Base-by-base conservation (phyloP, 257 asterid genomes). In the Knoxia roxburghii region DNA sequence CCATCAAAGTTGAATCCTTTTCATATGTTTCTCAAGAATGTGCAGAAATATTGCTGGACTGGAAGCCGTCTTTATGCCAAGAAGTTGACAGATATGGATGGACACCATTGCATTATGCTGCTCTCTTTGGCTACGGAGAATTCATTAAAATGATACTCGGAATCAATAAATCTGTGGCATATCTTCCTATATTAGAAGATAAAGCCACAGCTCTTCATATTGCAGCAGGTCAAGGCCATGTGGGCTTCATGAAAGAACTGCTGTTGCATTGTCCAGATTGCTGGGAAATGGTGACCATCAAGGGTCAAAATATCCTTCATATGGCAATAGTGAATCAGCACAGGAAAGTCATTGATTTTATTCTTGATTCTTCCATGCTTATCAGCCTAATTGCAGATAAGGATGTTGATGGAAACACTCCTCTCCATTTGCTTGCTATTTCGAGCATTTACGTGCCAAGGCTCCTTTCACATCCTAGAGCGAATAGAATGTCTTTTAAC, bases 161-260 rank as follows among this genome's bases (percentile, higher is more conserved):
- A 2, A n/a, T 12, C 12, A 45, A 64, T 8, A 69, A 40, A 29
- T 64, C 72, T 9, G 12, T 49, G 3, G 72, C 64, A 9, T 69
- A 69, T 61, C 20, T 64, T 23, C 17, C 48, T 2, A 62, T 41
- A 20, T 30, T 29, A 32, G 48, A 39, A 11, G 71, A 55, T 4
- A 17, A 49, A n/a, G 43, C 59, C 50, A 75, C 79, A n/a, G 68
- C 68, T 21, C 39, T 75, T 29, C 79, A 75, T 24, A 29, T 75
- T 6, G 79, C 75, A 24, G 68, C 72, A 0, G 40, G 49, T 49
- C 46, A 35, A 29, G 79, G 72, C 40, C 30, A 75, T 7, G n/a
- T 14, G 9, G 14, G 26, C 13, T 14, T 75, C 41, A 57, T 75
- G 32, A 0, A 39, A 21, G 45, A 49, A 21, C 48, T 69, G 20